Base-by-base conservation (phyloP, 192 early-diverging fungal genomes). In the Geranomyces variabilis region DNA sequence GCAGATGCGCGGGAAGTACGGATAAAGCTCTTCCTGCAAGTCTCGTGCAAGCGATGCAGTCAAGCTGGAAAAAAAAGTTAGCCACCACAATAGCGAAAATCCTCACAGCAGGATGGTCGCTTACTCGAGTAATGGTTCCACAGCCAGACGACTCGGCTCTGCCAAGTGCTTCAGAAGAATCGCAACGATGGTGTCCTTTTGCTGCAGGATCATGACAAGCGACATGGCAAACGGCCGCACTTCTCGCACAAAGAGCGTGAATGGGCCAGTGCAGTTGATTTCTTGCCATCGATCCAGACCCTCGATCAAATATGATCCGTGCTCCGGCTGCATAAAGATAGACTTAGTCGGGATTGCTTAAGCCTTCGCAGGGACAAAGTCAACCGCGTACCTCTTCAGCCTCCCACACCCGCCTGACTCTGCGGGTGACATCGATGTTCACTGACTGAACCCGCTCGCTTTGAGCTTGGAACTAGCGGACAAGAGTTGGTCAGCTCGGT, bases 21-120 rank as follows among this genome's bases (percentile, higher is more conserved):
- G 88, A 70, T 89, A 90, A 21, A 96, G 87, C 69, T 98, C 96
- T 6, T 90, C 90, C 78, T 95, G 92, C n/a, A 99, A 79, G 79
- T 99, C 97, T 62, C 86, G 90, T 14, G 93, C 90, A 55, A 99
- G 79, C 29, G 91, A 83, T n/a, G 90, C 90, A 0, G 88, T 81
- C 66, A 99, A 76, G 63, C 92, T 90, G 58, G 17, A 73, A 43
- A 48, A 14, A 3, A 41, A 41, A 41, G 5, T 7, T 41, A 7
- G 10, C 5, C 36, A 41, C 41, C 36, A 0, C 22, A 41, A 10
- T 10, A 41, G 36, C 10, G 36, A 3, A 41, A 3, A 41, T 3
- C 3, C 3, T 41, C 5, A 10, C 36, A 41, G 36, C 3, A 41
- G 36, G 36, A 41, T 10, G 10, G 36, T 10, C 36, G 59, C 86